Evolutionary conservation across 768 basidiomycete species (phyloP).

Genomic region (Russula brevipes): DNA sequence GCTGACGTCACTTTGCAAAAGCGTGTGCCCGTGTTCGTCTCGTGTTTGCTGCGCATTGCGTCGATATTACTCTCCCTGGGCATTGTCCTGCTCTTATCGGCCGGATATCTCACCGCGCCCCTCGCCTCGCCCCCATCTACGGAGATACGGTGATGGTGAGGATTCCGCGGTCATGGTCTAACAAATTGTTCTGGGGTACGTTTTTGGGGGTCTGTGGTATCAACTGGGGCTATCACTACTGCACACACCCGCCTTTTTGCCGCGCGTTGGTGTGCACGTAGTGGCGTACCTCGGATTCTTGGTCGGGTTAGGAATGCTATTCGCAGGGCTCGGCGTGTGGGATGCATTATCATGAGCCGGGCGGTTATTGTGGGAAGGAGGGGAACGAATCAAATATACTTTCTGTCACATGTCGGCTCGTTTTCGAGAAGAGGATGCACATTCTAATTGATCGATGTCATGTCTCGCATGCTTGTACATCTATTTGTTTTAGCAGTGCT

Average conservation of each 20-base stretch:
- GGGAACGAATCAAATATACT: background rate
- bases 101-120: constrained; percentile 55
- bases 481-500: background rate
- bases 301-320: constrained; percentile 62
- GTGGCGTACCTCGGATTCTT: constrained; percentile 68
- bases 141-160: background rate
- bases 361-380: background rate
- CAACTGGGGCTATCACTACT: constrained; percentile 56
- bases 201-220: constrained; percentile 31
- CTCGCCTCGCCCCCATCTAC: constrained; percentile 27
- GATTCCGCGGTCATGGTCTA: constrained; percentile 26
- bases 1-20: constrained; percentile 10
- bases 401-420: no score
- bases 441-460: background rate
- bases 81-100: constrained; percentile 54
- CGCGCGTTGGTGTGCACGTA: constrained; percentile 68
- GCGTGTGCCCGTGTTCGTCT: constrained; percentile 76
- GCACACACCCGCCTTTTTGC: constrained; percentile 62
- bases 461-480: background rate
- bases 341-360: constrained; percentile 48
- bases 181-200: constrained; percentile 29
- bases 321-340: constrained; percentile 71
- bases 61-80: constrained; percentile 67
- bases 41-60: constrained; percentile 71
- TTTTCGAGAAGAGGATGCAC: background rate